phyloP scores from a whole-genome alignment of 768 basidiomycete genomes.

The Scleroderma bovista region DNA sequence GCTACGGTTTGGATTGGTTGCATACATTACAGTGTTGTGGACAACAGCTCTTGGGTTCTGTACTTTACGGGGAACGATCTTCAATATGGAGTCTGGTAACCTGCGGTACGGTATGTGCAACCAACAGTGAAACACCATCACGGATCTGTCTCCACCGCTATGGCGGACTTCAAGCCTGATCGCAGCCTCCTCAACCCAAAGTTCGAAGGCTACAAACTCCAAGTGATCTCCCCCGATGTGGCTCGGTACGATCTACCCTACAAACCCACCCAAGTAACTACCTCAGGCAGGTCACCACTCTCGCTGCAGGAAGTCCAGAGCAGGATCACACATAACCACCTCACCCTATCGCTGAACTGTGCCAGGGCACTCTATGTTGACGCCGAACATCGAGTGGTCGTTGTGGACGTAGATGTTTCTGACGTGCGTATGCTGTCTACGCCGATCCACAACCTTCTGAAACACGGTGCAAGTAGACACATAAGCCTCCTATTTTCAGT shows the following conservation, averaged over 20 bases:
- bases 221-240: conserved; percentile 53
- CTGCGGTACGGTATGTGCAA: no score
- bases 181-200: conserved; percentile 67
- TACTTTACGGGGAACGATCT: no score
- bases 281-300: conserved; percentile 55
- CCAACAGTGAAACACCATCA: background rate
- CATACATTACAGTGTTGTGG: no score
- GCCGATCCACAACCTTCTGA: background rate
- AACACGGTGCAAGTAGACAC: conserved; percentile 40
- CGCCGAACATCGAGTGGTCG: conserved; percentile 51
- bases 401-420: conserved; percentile 50
- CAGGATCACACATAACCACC: conserved; percentile 80
- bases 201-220: conserved; percentile 81
- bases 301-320: conserved; percentile 81
- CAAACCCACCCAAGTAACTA: conserved; percentile 45
- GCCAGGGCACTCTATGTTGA: conserved; percentile 64
- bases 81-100: no score
- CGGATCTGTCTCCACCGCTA: conserved; percentile 7
- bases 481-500: conserved; percentile 45
- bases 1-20: no score
- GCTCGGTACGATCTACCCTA: conserved; percentile 43
- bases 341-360: conserved; percentile 43
- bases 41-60: no score
- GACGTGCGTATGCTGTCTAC: conserved; percentile 40
- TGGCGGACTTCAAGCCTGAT: conserved; percentile 39